Evolutionary conservation across 2,329 filamentous ascomycete species (phyloP).

Genomic region (Coniochaeta prunicola): DNA sequence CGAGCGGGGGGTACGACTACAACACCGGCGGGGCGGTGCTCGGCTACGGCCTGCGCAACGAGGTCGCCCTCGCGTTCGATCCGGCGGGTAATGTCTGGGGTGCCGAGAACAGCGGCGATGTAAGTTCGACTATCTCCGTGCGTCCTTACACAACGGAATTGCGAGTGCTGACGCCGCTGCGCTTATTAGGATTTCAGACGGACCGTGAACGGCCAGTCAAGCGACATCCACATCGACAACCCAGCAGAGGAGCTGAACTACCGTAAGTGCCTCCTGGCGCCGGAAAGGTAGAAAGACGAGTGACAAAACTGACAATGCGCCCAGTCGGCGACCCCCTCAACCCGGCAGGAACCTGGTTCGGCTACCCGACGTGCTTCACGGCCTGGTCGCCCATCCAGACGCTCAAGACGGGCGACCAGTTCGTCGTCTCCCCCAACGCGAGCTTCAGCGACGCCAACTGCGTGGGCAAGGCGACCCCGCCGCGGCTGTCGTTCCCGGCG

Average conservation of each 20-base stretch:
- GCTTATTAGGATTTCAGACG: slow-evolving; percentile 34
- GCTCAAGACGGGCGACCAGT: slow-evolving; percentile 10
- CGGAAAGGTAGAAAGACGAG: not conserved
- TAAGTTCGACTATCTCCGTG: slow-evolving; percentile 5
- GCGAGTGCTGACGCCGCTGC: slow-evolving; percentile 1
- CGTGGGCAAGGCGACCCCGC: slow-evolving; percentile 5
- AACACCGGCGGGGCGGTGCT: slow-evolving; percentile 30
- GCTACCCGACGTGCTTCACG: slow-evolving; percentile 41
- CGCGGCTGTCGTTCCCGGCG: slow-evolving; percentile 7
- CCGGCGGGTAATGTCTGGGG: slow-evolving; percentile 39
- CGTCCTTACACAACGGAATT: not conserved
- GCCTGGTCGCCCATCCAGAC: slow-evolving; percentile 5
- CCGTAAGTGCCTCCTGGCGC: slow-evolving; percentile 23
- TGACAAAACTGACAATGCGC: not conserved
- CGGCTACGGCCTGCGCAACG: slow-evolving; percentile 47
- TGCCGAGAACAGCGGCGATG: slow-evolving; percentile 43
- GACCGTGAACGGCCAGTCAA: slow-evolving; percentile 31
- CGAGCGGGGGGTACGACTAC: slow-evolving; percentile 27
- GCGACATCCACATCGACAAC: slow-evolving; percentile 51
- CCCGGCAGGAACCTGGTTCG: slow-evolving; percentile 25
- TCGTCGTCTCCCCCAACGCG: slow-evolving; percentile 9
- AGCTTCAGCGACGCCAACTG: slow-evolving; percentile 7
- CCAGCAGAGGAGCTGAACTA: slow-evolving; percentile 61
- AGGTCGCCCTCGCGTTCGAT: slow-evolving; percentile 52
- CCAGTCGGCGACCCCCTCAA: slow-evolving; percentile 21